phyloP scores from a whole-genome alignment of 2,329 filamentous ascomycete species.

The Stromatinia cepivora region DNA sequence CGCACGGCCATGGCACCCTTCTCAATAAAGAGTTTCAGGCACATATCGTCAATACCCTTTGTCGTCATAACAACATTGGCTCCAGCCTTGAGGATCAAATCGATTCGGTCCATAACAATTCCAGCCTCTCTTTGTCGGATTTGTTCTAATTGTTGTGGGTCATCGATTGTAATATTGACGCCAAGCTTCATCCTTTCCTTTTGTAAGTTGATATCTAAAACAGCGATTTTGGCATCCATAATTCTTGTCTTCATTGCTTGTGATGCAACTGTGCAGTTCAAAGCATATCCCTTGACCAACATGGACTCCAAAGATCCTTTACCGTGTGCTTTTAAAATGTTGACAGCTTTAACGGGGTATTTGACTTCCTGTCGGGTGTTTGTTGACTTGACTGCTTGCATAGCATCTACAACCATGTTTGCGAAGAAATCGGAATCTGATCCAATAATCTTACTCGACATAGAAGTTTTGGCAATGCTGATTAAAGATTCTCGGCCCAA shows the following conservation, averaged over 20 bases:
- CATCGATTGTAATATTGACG: conserved; percentile 96
- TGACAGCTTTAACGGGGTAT: conserved; percentile 98
- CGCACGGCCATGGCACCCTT: conserved; percentile 93
- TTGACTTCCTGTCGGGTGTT: conserved; percentile 90
- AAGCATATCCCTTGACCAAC: conserved; percentile 90
- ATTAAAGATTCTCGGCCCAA: conserved; percentile 87
- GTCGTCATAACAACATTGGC: conserved; percentile 96
- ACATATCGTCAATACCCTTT: conserved; percentile 97
- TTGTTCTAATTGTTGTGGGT: conserved; percentile 95
- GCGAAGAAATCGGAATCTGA: conserved; percentile 95
- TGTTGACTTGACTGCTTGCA: conserved; percentile 88
- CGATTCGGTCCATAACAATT: conserved; percentile 89
- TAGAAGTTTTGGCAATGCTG: conserved; percentile 96
- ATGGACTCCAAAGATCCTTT: conserved; percentile 87
- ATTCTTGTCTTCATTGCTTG: conserved; percentile 96
- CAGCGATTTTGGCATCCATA: conserved; percentile 92
- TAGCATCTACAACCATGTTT: conserved; percentile 95
- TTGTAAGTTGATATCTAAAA: conserved; percentile 96
- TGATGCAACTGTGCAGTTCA: conserved; percentile 98
- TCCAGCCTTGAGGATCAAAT: conserved; percentile 96
- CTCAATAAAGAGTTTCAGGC: conserved; percentile 92
- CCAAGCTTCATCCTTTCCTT: conserved; percentile 99
- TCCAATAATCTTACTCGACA: conserved; percentile 99
- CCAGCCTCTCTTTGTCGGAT: conserved; percentile 90
- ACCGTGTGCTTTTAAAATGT: conserved; percentile 96